Base-by-base conservation (phyloP, 345 rosid genomes). In the Arabidopsis arenosa region DNA sequence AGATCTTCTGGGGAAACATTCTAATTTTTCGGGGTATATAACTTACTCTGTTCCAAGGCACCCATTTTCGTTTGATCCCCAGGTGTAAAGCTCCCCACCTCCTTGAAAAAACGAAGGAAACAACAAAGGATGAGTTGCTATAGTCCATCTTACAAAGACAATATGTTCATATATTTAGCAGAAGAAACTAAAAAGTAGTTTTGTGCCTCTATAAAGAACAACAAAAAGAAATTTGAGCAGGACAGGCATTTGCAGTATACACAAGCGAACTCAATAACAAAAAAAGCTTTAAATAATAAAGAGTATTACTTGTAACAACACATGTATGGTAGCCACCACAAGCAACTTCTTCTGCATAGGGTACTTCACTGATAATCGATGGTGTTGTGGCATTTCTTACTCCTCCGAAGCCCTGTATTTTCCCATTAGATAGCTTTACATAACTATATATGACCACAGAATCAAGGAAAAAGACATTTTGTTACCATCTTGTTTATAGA, bases 301-400 rank as follows among this genome's bases (percentile, higher is more conserved):
- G 36, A 63, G 14, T 70, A 62, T 84, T 90, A 94, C 98, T 81
- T 71, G 98, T 87, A 66, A 94, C 76, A 54, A 85, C 85, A 77
- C 97, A 92, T 32, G 90, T 88, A 82, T 94, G 98, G 79, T 94
- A 92, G 68, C 98, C 96, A 82, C 98, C 98, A 32, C 97, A 89
- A 68, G 91, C 90, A 82, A 94, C 86, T 75, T 86, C 96, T 80
- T 77, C 85, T 59, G 95, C 89, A 64, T 71, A 80, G 30, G 95
- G 95, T 55, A 90, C 79, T 65, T 84, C 73, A 57, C 63, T 79
- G 65, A 89, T 79, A 80, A 85, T 64, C 55, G 92, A 85, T 13
- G 90, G 93, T 39, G 82, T 84, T 63, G 85, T 83, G 43, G 83
- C 84, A 84, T 78, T 77, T 36, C 81, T 86, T 64, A 60, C 84